Base-by-base conservation (phyloP, 1,284 basidiomycete genomes). In the Fomitopsis betulina region DNA sequence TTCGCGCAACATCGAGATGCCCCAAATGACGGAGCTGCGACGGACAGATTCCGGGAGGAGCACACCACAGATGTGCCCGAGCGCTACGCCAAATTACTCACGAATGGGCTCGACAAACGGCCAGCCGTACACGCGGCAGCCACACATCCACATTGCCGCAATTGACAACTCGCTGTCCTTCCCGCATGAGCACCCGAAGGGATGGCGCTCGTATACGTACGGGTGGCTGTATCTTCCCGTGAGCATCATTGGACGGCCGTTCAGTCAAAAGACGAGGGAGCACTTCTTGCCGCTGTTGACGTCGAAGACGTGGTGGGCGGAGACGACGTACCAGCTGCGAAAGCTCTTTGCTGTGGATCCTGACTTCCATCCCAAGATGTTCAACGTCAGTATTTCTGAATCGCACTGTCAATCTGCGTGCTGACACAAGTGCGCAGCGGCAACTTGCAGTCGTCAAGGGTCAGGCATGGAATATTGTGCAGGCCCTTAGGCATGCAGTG, bases 141-240 rank as follows among this genome's bases (percentile, higher is more conserved):
- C 77, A 9, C 77, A 79, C 57, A 85, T 92, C 32, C 92, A 93
- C 67, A 89, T 94, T 51, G 91, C 91, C 56, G 94, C 94, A 10
- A 96, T 96, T 60, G 94, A 96, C 69, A 96, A 96, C 70, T 94
- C 91, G 0, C 81, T 97, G 27, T 93, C 92, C 0, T 97, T 96
- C 68, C 94, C 91, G 42, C 90, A 92, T 62, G 88, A 92, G 67
- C 90, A 96, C 67, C 94, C 94, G 0, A 84, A 86, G 62, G 94
- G 94, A 25, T 95, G 93, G 89, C 83, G 94, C 38, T 87, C 88
- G 23, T 96, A 93, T 68, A 93, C 93, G 0, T 96, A 94, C 67
- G 94, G 94, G 32, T 95, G 94, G 94, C 75, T 97, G 33, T 94
- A 88, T 69, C 81, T 96, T 8, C 93, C 93, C 0, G 89, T 94